phyloP scores from a whole-genome alignment of 169 alveolate genomes.

The Cryptosporidium ubiquitum region DNA sequence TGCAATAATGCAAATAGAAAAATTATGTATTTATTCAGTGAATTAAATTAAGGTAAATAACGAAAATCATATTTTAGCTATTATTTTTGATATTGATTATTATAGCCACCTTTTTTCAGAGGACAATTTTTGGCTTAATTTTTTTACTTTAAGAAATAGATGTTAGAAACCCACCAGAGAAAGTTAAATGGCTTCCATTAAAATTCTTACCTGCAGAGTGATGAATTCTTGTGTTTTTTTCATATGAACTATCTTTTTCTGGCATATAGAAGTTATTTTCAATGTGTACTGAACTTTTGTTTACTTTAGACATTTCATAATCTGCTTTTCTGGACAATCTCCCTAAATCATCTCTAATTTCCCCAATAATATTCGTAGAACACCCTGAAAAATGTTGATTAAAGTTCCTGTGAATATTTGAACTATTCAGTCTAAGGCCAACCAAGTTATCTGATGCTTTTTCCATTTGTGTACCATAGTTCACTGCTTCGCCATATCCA shows the following conservation, averaged over 20 bases:
- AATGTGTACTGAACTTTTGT: conserved; percentile 26
- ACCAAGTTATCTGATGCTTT: not conserved
- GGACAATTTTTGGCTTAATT: no score
- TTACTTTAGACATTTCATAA: conserved; percentile 5
- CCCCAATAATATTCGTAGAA: conserved; percentile 40
- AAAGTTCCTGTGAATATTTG: conserved; percentile 1
- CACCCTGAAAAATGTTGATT: conserved; percentile 54
- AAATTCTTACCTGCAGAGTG: conserved; percentile 1
- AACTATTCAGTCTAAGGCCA: not conserved
- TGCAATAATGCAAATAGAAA: not conserved
- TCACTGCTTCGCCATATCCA: conserved; percentile 45
- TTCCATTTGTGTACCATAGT: not conserved
- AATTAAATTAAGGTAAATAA: no score
- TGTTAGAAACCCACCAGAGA: conserved; percentile 32
- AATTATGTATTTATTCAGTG: no score
- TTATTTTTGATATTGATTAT: not conserved
- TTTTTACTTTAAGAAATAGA: conserved; percentile 2
- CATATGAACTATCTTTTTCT: conserved; percentile 12
- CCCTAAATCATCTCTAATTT: conserved; percentile 10
- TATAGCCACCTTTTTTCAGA: not conserved
- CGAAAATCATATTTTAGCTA: not conserved
- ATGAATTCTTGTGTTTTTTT: not conserved
- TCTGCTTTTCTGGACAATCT: not conserved
- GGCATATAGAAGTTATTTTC: conserved; percentile 47
- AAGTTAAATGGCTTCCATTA: conserved; percentile 51